Conservation (phyloP, 2,329 filamentous ascomycete species). For the Trichoderma harzianum region DNA sequence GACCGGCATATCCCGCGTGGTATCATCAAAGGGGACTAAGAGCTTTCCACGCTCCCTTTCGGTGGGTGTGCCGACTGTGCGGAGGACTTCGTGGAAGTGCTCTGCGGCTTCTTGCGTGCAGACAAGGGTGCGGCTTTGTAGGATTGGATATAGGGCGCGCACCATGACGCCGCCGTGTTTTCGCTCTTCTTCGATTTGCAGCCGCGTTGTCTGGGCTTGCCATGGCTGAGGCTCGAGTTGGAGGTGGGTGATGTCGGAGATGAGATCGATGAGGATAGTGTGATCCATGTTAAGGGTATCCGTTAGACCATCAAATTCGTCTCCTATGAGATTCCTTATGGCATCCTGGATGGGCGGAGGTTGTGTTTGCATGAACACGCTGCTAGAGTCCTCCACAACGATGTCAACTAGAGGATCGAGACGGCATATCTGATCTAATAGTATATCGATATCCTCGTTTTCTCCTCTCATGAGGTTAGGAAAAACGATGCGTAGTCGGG, state of each 20-base stretch:
- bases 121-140: constrained; percentile 32
- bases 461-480: constrained; percentile 31
- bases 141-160: constrained; percentile 35
- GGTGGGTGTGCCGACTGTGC: constrained; percentile 36
- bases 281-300: constrained; percentile 40
- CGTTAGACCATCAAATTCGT: constrained; percentile 34
- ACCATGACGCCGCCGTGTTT: constrained; percentile 32
- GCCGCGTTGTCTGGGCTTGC: constrained; percentile 32
- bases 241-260: constrained; percentile 40
- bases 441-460: constrained; percentile 30
- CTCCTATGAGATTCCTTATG: constrained; percentile 31
- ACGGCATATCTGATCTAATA: constrained; percentile 32
- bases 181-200: constrained; percentile 37
- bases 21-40: constrained; percentile 30
- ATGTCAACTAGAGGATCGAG: constrained; percentile 34
- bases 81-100: constrained; percentile 37
- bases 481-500: constrained; percentile 35
- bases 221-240: constrained; percentile 33
- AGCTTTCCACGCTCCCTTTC: constrained; percentile 36
- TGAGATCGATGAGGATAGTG: constrained; percentile 39
- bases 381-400: constrained; percentile 30
- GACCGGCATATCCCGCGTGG: constrained; percentile 13
- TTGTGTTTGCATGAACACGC: constrained; percentile 26
- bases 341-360: constrained; percentile 28
- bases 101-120: constrained; percentile 39